phyloP scores from a whole-genome alignment of 2,329 filamentous ascomycete species.

The Penicillium hesseltinei region DNA sequence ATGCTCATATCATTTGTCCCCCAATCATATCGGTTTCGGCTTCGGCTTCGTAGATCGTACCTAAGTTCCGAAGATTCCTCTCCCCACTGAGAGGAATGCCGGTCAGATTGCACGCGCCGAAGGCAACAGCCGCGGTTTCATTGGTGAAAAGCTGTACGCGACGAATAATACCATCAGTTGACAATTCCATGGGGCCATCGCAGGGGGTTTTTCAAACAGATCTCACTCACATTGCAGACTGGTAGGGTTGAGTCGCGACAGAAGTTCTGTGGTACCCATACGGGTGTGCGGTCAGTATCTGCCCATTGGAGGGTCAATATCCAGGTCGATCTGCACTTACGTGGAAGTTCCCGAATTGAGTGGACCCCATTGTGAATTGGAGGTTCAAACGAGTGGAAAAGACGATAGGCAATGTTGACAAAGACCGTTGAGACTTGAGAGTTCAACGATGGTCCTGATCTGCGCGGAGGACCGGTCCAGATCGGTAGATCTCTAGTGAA shows the following conservation, averaged over 20 bases:
- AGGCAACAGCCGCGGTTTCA: slow-evolving; percentile 60
- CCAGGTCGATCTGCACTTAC: slow-evolving; percentile 38
- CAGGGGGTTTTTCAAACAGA: neutral
- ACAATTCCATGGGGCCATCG: slow-evolving; percentile 1
- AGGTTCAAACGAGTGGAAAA: slow-evolving; percentile 1
- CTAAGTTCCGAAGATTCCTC: slow-evolving; percentile 75
- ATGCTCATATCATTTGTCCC: neutral
- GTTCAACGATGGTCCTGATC: slow-evolving; percentile 11
- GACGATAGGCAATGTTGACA: slow-evolving; percentile 11
- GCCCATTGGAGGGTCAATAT: slow-evolving; percentile 9
- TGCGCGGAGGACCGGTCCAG: slow-evolving; percentile 5
- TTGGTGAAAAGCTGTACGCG: slow-evolving; percentile 62
- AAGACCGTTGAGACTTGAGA: neutral
- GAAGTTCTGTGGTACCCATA: slow-evolving; percentile 60
- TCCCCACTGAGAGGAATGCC: slow-evolving; percentile 71
- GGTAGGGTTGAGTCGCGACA: slow-evolving; percentile 81
- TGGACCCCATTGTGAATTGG: slow-evolving; percentile 45
- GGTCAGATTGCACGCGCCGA: slow-evolving; percentile 67
- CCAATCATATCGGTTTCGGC: neutral
- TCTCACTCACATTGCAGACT: slow-evolving; percentile 72
- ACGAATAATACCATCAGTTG: slow-evolving; percentile 18
- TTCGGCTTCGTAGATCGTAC: slow-evolving; percentile 48
- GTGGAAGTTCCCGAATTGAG: slow-evolving; percentile 59
- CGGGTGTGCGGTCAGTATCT: slow-evolving; percentile 24
- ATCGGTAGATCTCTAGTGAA: slow-evolving; percentile 2